A percentile compares a stretch with the other conserved stretches of the same genome.
Evolutionary conservation across 1,284 basidiomycete species (phyloP).

Genomic region (Ceratorhiza oryzae-sativae): DNA sequence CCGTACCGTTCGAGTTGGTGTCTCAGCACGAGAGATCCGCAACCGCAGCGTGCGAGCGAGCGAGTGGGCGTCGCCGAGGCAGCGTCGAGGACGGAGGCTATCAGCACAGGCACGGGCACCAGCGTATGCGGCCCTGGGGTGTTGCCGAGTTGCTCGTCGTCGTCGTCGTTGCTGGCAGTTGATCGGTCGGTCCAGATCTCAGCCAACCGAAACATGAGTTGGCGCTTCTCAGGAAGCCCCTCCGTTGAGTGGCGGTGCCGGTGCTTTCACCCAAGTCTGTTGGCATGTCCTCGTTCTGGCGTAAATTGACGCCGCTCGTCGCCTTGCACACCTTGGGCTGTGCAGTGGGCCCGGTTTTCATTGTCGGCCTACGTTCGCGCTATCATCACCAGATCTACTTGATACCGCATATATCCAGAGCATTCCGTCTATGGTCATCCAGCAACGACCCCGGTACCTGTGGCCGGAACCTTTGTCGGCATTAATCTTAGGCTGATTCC

Average conservation of each 20-base stretch:
- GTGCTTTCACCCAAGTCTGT: background rate
- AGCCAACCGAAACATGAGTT: constrained; percentile 13
- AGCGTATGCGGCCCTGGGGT: background rate
- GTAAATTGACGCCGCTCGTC: background rate
- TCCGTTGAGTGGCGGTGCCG: background rate
- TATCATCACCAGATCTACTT: background rate
- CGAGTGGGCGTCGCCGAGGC: background rate
- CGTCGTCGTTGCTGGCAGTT: constrained; percentile 20
- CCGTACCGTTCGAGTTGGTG: constrained; percentile 19
- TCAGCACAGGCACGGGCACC: too few relatives aligned
- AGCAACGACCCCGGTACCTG: background rate
- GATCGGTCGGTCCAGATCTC: constrained; percentile 25
- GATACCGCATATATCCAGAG: background rate
- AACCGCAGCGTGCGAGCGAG: constrained; percentile 15
- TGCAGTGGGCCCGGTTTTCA: background rate
- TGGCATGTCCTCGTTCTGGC: background rate
- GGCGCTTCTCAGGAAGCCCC: constrained; percentile 1
- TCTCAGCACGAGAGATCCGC: constrained; percentile 10
- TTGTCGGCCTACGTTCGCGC: background rate
- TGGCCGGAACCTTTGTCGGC: background rate
- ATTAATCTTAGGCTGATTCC: background rate
- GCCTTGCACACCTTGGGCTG: background rate
- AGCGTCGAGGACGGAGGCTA: background rate
- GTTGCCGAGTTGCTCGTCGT: background rate
- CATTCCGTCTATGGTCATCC: background rate